Percentiles rank a stretch among this genome's conserved stretches.
Evolutionary conservation across 805 yeast genomes (phyloP).

Genomic region (Scheffersomyces coipomensis): DNA sequence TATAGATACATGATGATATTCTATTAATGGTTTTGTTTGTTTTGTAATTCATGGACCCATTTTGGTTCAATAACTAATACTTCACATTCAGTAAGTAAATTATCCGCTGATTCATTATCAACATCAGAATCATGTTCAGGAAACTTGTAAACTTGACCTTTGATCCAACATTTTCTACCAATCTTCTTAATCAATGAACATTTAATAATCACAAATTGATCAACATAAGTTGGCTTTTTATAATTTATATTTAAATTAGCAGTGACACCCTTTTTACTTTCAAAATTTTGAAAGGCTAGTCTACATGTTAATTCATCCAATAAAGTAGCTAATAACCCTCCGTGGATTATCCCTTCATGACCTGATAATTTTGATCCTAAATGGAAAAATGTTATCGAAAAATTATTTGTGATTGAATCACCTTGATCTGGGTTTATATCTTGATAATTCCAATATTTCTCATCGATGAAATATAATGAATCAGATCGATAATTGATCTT

Average conservation of each 20-base stretch:
- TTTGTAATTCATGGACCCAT: conserved; percentile 32
- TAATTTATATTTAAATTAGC: conserved; percentile 44
- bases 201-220: conserved; percentile 31
- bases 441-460: conserved; percentile 21
- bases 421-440: conserved; percentile 15
- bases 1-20: neutral
- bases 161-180: conserved; percentile 41
- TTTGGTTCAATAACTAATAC: conserved; percentile 41
- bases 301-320: conserved; percentile 43
- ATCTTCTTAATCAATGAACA: conserved; percentile 27
- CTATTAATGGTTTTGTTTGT: neutral
- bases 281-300: conserved; percentile 39
- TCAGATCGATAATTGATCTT: conserved; percentile 33
- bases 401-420: conserved; percentile 24
- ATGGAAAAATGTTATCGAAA: conserved; percentile 37
- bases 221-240: conserved; percentile 32
- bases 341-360: conserved; percentile 41
- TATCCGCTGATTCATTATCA: conserved; percentile 16
- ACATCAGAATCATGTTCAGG: conserved; percentile 14
- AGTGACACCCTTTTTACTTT: conserved; percentile 40
- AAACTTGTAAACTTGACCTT: conserved; percentile 27
- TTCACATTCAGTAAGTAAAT: conserved; percentile 35
- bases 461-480: conserved; percentile 33
- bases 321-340: conserved; percentile 42
- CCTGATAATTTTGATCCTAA: conserved; percentile 38